Evolutionary conservation across 2,329 filamentous ascomycete species (phyloP), one percentile per base, ranked within the genome.

Genomic region (Dothidotthia symphoricarpi): DNA sequence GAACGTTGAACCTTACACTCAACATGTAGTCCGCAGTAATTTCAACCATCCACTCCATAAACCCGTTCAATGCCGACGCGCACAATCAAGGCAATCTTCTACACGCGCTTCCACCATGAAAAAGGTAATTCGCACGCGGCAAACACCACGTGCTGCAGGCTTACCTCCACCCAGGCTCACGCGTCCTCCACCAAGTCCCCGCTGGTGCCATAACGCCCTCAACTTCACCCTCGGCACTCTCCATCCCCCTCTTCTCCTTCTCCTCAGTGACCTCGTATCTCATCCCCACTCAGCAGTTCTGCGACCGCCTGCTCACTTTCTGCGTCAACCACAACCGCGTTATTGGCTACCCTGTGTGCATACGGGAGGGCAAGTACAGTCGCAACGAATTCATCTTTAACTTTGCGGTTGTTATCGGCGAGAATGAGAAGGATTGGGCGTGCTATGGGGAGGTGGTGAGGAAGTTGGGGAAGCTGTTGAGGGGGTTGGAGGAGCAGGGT

Each of bases 381-480:
- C 84, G 93, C 41, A 95, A 95, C 69, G 88, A 95, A 67, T 97
- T 96, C 74, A 95, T 96, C 62, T 98, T 97, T 79, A 97, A 97
- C 68, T 95, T 97, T 62, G 89, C 88, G 42, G 75, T 97, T 29
- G 85, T 95, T 17, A 75, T 95, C 33, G 79, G 85, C 34, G 78
- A 82, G 39, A 73, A 77, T 24, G 73, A 77, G 11, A 64, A 63
- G 3, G 86, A 94, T 59, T 86, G 86, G 63, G 79, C 80, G 32
- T 85, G 83, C 24, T 95, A 88, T 64, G 88, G 90, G 66, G 83
- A 83, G 48, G 86, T 97, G 22, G 88, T 95, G 36, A 76, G 85
- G 50, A 87, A 95, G 56, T 75, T 97, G 34, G 93, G 91, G 2
- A 78, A 84, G 45, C 81, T 93, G 17, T 88, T 97, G 72, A 82